Base-by-base conservation (phyloP, 306 rosid genomes). In the Cyamopsis tetragonoloba region DNA sequence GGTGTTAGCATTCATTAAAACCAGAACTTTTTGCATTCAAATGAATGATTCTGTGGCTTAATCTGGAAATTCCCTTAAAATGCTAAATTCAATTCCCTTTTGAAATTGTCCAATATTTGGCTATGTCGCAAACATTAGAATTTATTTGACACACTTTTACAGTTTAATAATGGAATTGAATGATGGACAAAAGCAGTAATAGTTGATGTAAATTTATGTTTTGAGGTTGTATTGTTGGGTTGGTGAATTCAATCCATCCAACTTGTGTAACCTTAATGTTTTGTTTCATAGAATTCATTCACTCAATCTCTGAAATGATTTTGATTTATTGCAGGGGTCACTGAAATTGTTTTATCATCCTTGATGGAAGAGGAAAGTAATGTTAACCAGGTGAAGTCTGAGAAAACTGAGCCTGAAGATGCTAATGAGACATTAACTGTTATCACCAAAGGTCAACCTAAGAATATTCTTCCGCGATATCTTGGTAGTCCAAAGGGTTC, bases 381-480 rank as follows among this genome's bases (percentile, higher is more conserved):
- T 44, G 76, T 61, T 44, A 66, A 64, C 72, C 88, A 81, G 20
- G 42, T 53, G 62, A 68, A 59, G 24, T 37, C 44, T 8, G 81
- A 75, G 35, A 76, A 35, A 23, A 43, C 18, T 11, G 76, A 76
- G 61, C 56, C 27, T 46, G 66, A 62, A 64, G 37, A 60, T 38
- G 67, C 74, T 46, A 24, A 61, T n/a, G 71, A 13, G 58, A 66
- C 54, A 31, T 9, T 58, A 55, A 62, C 14, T 23, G n/a, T n/a
- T n/a, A 38, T 47, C 31, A 62, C 41, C 46, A 77, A 58, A 28
- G 44, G 56, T 47, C 54, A 66, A 23, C 37, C 24, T 17, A 80
- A 66, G 82, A 66, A n/a, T n/a, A n/a, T 75, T 68, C 76, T 23
- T 26, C 72, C 98, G 3, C 98, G 98, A 12, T 92, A 89, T 79